Evolutionary conservation across 768 basidiomycete species (phyloP).

Genomic region (Collybia sp.): DNA sequence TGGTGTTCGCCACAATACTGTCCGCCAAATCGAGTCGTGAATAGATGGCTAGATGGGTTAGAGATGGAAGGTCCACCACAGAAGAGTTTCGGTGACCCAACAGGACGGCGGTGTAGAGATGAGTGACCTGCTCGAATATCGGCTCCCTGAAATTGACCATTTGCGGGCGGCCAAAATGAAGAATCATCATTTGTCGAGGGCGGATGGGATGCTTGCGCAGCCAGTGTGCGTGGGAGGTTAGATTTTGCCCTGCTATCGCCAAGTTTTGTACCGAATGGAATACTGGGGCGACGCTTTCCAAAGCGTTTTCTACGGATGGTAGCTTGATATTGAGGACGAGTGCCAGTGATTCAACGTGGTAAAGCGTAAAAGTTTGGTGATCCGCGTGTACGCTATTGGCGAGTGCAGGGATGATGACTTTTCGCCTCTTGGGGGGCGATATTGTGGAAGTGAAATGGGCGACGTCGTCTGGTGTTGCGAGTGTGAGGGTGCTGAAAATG

Average conservation of each 20-base stretch:
- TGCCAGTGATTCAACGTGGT: conserved; percentile 24
- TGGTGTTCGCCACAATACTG: conserved; percentile 10
- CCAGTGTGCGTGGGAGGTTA: conserved; percentile 29
- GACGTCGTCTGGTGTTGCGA: conserved; percentile 22
- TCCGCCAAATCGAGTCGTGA: conserved; percentile 19
- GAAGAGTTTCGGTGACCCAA: conserved; percentile 23
- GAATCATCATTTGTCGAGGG: conserved; percentile 22
- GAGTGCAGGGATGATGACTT: conserved; percentile 18
- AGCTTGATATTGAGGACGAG: conserved; percentile 23
- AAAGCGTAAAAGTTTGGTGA: conserved; percentile 24
- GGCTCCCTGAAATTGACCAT: conserved; percentile 29
- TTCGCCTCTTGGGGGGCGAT: conserved; percentile 17
- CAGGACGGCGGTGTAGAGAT: conserved; percentile 28
- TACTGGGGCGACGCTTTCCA: conserved; percentile 25
- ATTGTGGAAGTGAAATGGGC: conserved; percentile 23
- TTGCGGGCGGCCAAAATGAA: conserved; percentile 28
- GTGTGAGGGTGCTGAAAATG: conserved; percentile 23
- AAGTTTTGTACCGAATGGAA: conserved; percentile 24
- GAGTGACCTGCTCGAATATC: conserved; percentile 26
- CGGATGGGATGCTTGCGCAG: conserved; percentile 24
- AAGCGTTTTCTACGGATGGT: conserved; percentile 27
- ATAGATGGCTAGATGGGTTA: conserved; percentile 29
- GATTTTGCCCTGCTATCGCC: conserved; percentile 26
- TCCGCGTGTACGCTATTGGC: conserved; percentile 20
- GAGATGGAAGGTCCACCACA: conserved; percentile 22